A percentile compares a stretch with the other conserved stretches of the same genome.
These are phyloP conservation scores for Pistacia integerrima DNA, from an alignment of 345 rosid species.

Conservation along the genomic window DNA sequence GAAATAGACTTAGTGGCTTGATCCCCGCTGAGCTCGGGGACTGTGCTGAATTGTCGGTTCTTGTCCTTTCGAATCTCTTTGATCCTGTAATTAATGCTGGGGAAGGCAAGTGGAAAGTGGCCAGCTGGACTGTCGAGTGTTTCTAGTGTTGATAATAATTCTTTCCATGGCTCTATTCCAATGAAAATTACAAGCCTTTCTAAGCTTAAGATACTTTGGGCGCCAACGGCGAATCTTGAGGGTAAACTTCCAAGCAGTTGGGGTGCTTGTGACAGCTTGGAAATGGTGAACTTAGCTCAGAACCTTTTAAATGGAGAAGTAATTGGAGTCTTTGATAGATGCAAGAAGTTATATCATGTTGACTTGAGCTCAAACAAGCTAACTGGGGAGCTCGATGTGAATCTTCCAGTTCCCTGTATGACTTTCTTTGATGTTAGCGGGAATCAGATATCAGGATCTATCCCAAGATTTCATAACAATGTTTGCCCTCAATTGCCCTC, in stretches of 20 bases:
- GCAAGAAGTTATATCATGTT: constrained; percentile 32
- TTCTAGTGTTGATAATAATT: constrained; percentile 20
- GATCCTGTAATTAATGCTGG: constrained; percentile 23
- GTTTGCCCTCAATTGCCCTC: constrained; percentile 14
- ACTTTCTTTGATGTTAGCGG: constrained; percentile 29
- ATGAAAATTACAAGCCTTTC: constrained; percentile 30
- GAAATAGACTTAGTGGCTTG: constrained; percentile 29
- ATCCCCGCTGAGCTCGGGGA: constrained; percentile 40
- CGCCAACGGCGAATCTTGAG: constrained; percentile 24
- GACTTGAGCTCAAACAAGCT: constrained; percentile 38
- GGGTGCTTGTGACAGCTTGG: constrained; percentile 34
- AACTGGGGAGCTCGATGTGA: constrained; percentile 30
- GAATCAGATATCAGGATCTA: constrained; percentile 31
- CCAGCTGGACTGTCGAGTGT: neutral
- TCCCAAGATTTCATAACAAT: constrained; percentile 25
- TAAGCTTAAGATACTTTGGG: constrained; percentile 33
- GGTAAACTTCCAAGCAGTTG: constrained; percentile 30
- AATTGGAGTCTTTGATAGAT: constrained; percentile 27
- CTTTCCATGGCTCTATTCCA: constrained; percentile 32
- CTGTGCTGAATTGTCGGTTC: constrained; percentile 31
- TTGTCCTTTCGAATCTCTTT: constrained; percentile 32
- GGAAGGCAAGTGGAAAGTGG: neutral
- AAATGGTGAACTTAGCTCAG: constrained; percentile 39
- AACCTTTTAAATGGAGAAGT: constrained; percentile 28
- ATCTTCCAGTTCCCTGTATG: constrained; percentile 39